Evolutionary conservation across 495 filamentous ascomycete species (phyloP).

Genomic region (Neurospora sp.): DNA sequence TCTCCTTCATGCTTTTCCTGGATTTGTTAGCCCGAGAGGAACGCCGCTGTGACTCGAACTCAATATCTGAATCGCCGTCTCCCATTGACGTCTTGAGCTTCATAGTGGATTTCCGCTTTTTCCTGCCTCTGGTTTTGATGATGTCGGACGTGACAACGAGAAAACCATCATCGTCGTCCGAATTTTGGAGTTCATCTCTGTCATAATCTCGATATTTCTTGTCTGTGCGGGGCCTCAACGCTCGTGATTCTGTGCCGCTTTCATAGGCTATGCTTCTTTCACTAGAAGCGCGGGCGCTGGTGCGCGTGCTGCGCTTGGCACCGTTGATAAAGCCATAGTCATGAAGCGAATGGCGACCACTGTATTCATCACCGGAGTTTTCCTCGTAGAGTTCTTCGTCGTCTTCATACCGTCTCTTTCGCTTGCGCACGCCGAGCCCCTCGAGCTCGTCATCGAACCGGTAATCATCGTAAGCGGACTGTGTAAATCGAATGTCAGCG

Average conservation of each 20-base stretch:
- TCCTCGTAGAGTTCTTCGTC: constrained; percentile 24
- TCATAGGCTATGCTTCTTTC: not conserved
- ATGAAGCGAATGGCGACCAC: not conserved
- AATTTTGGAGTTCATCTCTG: constrained; percentile 33
- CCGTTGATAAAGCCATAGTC: not conserved
- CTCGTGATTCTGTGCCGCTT: not conserved
- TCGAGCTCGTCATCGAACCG: constrained; percentile 5
- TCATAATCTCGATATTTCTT: constrained; percentile 23
- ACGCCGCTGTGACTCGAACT: constrained; percentile 38
- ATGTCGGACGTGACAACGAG: constrained; percentile 33
- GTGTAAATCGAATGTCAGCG: not conserved
- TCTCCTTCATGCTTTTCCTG: constrained; percentile 53
- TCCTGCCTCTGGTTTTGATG: constrained; percentile 10
- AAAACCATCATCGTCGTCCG: constrained; percentile 22
- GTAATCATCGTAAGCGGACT: not conserved
- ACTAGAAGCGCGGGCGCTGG: constrained; percentile 10
- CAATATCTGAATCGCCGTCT: constrained; percentile 29
- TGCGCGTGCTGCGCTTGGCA: constrained; percentile 11
- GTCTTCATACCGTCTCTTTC: constrained; percentile 18
- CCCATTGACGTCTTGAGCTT: not conserved
- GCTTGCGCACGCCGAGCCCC: constrained; percentile 10
- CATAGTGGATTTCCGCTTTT: not conserved
- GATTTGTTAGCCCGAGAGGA: constrained; percentile 40
- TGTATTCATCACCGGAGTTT: not conserved
- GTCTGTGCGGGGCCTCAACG: not conserved